Evolutionary conservation across 306 rosid genomes (phyloP).

Genomic region (Citrullus amarus): DNA sequence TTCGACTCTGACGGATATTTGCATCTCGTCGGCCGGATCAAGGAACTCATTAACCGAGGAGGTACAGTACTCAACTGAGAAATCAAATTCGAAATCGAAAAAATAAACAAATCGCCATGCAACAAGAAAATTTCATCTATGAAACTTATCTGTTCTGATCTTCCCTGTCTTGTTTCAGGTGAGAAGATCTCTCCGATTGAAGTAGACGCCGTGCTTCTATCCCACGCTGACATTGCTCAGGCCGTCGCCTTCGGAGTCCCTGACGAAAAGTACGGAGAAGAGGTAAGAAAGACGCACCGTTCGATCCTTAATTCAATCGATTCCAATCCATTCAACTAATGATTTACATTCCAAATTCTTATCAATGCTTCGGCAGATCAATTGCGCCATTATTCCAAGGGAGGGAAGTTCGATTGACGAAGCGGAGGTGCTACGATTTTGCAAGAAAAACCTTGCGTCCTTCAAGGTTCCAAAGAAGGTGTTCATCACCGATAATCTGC

Average conservation of each 20-base stretch:
- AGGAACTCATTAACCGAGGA: slow-evolving; percentile 93
- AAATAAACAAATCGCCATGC: background rate
- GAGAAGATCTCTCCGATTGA: slow-evolving; percentile 96
- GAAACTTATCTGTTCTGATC: background rate
- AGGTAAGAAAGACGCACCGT: slow-evolving; percentile 28
- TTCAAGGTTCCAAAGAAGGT: slow-evolving; percentile 79
- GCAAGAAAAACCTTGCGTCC: slow-evolving; percentile 73
- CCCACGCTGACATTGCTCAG: slow-evolving; percentile 57
- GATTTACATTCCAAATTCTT: background rate
- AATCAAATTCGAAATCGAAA: background rate
- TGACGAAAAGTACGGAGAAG: slow-evolving; percentile 84
- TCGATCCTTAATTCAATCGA: background rate
- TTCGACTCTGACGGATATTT: slow-evolving; percentile 76
- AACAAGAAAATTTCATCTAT: background rate
- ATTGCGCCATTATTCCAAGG: slow-evolving; percentile 71
- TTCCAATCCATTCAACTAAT: background rate
- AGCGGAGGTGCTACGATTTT: slow-evolving; percentile 38
- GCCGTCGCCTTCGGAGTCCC: slow-evolving; percentile 90
- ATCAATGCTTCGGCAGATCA: slow-evolving; percentile 31
- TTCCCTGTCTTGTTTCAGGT: slow-evolving; percentile 26
- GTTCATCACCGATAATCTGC: slow-evolving; percentile 58
- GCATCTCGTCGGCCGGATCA: slow-evolving; percentile 90
- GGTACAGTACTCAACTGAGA: slow-evolving; percentile 21
- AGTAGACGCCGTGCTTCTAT: slow-evolving; percentile 68
- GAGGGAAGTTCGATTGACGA: slow-evolving; percentile 46